Evolutionary conservation across 208 protist genomes (phyloP).

Genomic region (Porcisia deanei): DNA sequence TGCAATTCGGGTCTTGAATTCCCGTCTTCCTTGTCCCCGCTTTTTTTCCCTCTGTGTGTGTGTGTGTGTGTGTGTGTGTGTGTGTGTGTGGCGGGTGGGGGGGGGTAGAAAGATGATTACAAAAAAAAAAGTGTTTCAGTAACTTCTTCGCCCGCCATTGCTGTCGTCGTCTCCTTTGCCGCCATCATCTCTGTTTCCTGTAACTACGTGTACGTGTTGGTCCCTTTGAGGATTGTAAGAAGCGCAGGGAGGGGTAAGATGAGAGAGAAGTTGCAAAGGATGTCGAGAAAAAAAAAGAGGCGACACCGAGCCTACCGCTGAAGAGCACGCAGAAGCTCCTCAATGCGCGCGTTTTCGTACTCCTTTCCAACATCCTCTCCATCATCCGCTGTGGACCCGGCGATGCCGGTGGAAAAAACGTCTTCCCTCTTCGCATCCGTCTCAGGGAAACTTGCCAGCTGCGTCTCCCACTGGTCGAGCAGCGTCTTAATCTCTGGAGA

Average conservation of each 20-base stretch:
- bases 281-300: not conserved
- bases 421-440: conserved; percentile 26
- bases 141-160: no score
- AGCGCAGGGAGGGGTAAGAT: not conserved
- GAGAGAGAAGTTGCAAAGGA: not conserved
- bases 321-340: conserved; percentile 28
- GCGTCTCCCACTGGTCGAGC: conserved; percentile 33
- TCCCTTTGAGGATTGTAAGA: not conserved
- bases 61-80: no score
- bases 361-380: conserved; percentile 22
- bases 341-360: conserved; percentile 34
- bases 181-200: no score
- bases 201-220: not conserved
- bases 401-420: conserved; percentile 10
- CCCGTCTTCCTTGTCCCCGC: not conserved
- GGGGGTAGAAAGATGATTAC: no score
- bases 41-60: not conserved
- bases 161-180: no score
- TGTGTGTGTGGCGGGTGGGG: no score
- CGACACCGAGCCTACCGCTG: conserved; percentile 5
- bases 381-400: conserved; percentile 19
- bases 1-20: not conserved
- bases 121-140: no score
- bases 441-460: conserved; percentile 29
- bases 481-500: conserved; percentile 22